Conservation (phyloP, 768 basidiomycete genomes). For the Kwoniella sp. region DNA sequence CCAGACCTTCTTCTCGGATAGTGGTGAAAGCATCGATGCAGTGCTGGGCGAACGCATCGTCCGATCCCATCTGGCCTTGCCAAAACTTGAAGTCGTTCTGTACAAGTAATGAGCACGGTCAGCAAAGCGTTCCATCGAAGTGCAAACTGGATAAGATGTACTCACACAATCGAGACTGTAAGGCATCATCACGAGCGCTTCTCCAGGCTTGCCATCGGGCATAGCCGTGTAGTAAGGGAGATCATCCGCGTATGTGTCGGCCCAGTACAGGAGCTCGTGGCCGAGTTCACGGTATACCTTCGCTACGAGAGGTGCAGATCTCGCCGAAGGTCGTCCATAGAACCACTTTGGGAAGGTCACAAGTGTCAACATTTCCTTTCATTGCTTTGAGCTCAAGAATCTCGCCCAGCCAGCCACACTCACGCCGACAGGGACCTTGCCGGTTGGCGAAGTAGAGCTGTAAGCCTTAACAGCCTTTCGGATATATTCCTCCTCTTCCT, state of each 20-base stretch:
- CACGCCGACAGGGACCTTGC: slow-evolving; percentile 36
- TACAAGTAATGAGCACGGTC: slow-evolving; percentile 3
- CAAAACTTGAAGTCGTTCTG: slow-evolving; percentile 44
- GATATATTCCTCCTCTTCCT: slow-evolving; percentile 40
- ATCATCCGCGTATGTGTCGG: slow-evolving; percentile 47
- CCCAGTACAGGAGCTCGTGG: slow-evolving; percentile 39
- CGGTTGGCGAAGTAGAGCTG: slow-evolving; percentile 34
- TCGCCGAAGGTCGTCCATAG: slow-evolving; percentile 32
- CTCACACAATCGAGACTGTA: slow-evolving; percentile 40
- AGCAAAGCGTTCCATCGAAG: not conserved
- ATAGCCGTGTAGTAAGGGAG: slow-evolving; percentile 40
- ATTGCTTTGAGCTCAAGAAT: slow-evolving; percentile 6
- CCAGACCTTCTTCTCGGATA: slow-evolving; percentile 38
- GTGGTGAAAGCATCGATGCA: slow-evolving; percentile 25
- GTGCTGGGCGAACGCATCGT: slow-evolving; percentile 26
- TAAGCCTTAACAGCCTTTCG: slow-evolving; percentile 39
- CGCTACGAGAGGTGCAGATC: slow-evolving; percentile 34
- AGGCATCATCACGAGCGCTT: slow-evolving; percentile 44
- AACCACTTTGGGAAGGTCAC: slow-evolving; percentile 18
- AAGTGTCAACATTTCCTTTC: not conserved
- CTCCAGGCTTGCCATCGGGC: slow-evolving; percentile 29
- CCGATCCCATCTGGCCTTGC: slow-evolving; percentile 31
- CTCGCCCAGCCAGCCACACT: not conserved
- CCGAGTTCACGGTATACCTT: slow-evolving; percentile 49
- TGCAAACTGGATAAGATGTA: not conserved